Evolutionary conservation across 345 rosid genomes (phyloP), one percentile per base, ranked within the genome.

Genomic region (Draba incana): DNA sequence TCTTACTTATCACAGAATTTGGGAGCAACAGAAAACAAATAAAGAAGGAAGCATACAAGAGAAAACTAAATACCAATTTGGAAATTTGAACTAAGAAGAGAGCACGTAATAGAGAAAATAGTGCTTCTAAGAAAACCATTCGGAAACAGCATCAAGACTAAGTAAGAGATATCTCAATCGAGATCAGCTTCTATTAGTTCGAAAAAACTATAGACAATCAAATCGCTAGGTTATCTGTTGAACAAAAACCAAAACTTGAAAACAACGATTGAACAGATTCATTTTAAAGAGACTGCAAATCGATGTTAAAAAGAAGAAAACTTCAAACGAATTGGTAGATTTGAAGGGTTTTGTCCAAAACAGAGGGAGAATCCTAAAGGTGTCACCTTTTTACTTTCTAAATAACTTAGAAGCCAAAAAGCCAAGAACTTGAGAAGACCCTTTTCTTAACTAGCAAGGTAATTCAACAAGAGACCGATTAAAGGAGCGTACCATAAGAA

Each of bases 371-470:
- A 31, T 33, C 54, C n/a, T 6, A n/a, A 71, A 54, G 64, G 33
- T 46, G 49, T 24, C 13, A 56, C 43, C 76, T 72, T 63, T 42
- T 14, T 15, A 62, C 20, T 30, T 20, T 33, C 3, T 41, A 41
- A 23, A 45, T 13, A 45, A 45, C 38, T 46, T 35, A 44, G 33
- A 44, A 67, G 9, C 47, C 46, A 42, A 50, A 71, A 20, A 48
- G 12, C 27, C 12, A 51, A 50, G 53, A 76, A 54, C 16, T 49
- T 45, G 84, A 80, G 74, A 80, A 75, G 76, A 80, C 75, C 74
- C 68, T 49, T 66, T 43, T 59, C 79, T 60, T 50, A 24, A 68
- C 37, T 66, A 49, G 33, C 64, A 65, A 67, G 57, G 30, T 3
- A 62, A 72, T 56, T 68, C 77, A 77, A 79, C 28, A 25, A 57